A percentile compares a stretch with the other conserved stretches of the same genome.
Evolutionary conservation across 2,329 filamentous ascomycete species (phyloP).

Genomic region (Penicillium sp.): DNA sequence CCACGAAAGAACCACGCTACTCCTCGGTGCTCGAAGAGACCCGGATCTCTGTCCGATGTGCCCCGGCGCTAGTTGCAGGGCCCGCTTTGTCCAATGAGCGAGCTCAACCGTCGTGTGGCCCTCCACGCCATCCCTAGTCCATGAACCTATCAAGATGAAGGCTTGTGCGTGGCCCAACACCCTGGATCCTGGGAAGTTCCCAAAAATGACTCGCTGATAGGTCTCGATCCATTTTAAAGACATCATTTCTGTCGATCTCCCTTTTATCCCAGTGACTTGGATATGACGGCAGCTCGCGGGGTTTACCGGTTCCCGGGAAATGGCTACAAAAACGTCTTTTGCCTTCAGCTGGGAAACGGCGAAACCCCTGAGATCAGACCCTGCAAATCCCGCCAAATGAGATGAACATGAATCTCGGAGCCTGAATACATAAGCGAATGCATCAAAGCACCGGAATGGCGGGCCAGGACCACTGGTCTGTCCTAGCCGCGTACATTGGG

Average conservation of each 20-base stretch:
- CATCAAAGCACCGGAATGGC: not conserved
- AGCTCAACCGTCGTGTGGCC: not conserved
- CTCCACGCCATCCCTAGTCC: not conserved
- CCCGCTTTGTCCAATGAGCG: conserved; percentile 15
- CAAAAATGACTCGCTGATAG: conserved; percentile 20
- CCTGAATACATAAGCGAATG: not conserved
- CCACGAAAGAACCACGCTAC: not conserved
- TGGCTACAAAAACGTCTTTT: not conserved
- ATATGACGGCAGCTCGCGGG: conserved; percentile 14
- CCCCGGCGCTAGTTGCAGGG: conserved; percentile 23
- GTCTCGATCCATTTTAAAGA: not conserved
- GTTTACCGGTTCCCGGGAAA: not conserved
- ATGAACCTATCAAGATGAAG: conserved; percentile 23
- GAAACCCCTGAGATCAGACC: conserved; percentile 24
- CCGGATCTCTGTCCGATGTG: conserved; percentile 23
- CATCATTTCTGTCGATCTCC: conserved; percentile 6
- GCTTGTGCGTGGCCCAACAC: conserved; percentile 24
- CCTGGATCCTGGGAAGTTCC: conserved; percentile 22
- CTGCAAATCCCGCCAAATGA: conserved; percentile 12
- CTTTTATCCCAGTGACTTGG: not conserved
- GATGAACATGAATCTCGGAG: not conserved
- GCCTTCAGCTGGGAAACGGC: conserved; percentile 12
- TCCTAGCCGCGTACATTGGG: conserved; percentile 5
- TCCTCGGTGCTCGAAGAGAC: conserved; percentile 13
- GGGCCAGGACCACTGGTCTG: not conserved